A percentile compares a stretch with the other conserved stretches of the same genome.
Conservation (phyloP, 2,329 filamentous ascomycete genomes). For the Rasamsonia emersonii region DNA sequence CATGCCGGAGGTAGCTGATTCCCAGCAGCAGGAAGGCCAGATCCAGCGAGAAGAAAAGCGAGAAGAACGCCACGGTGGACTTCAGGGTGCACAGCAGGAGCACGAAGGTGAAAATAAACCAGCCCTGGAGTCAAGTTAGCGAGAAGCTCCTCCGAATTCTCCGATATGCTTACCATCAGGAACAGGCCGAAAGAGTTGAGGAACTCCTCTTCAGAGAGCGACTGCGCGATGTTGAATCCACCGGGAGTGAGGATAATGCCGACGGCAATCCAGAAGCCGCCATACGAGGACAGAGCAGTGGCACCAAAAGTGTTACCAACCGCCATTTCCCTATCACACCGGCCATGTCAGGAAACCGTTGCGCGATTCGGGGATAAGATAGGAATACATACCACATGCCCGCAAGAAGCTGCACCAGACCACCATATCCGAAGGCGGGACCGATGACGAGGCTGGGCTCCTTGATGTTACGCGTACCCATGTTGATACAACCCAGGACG, state of each 20-base stretch:
- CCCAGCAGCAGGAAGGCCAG: constrained; percentile 66
- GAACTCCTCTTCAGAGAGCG: constrained; percentile 35
- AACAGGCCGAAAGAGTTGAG: constrained; percentile 63
- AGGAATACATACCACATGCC: constrained; percentile 66
- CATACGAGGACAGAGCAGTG: constrained; percentile 71
- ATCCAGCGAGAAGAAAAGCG: constrained; percentile 69
- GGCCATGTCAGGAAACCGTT: not conserved
- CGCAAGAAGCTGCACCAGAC: constrained; percentile 67
- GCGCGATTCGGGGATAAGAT: not conserved
- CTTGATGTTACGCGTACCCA: constrained; percentile 52
- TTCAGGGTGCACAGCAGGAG: constrained; percentile 65
- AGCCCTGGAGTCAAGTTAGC: constrained; percentile 40
- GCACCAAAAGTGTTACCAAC: constrained; percentile 83
- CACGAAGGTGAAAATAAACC: constrained; percentile 79
- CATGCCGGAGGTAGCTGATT: constrained; percentile 52
- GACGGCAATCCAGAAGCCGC: constrained; percentile 74
- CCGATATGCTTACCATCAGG: constrained; percentile 44
- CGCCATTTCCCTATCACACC: constrained; percentile 62
- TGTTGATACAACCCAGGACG: constrained; percentile 66
- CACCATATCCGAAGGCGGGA: constrained; percentile 66
- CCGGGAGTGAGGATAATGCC: constrained; percentile 62
- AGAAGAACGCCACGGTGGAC: constrained; percentile 70
- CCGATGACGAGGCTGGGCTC: constrained; percentile 60
- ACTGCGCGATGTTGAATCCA: constrained; percentile 51
- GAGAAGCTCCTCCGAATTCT: not conserved